Percentiles rank a stretch among this genome's conserved stretches.
Conservation (phyloP, 768 basidiomycete genomes). For the Naganishia kalamii region DNA sequence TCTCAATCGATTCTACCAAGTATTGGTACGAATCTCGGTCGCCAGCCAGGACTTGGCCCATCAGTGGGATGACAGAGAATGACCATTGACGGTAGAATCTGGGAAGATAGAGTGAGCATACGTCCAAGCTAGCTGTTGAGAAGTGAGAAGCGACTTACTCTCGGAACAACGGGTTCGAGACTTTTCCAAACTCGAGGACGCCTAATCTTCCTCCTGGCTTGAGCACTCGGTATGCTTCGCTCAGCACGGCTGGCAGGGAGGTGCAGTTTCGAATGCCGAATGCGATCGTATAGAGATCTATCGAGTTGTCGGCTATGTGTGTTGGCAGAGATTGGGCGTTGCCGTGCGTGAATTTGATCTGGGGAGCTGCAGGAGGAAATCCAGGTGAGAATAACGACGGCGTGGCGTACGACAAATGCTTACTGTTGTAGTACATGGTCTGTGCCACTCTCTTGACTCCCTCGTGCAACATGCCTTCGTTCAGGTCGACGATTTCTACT, state of each 20-base stretch:
- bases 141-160: slow-evolving; percentile 55
- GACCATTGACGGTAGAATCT: slow-evolving; percentile 94
- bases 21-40: slow-evolving; percentile 96
- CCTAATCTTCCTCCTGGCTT: slow-evolving; percentile 94
- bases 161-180: slow-evolving; percentile 76
- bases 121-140: background rate
- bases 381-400: background rate
- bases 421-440: slow-evolving; percentile 98
- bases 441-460: slow-evolving; percentile 83
- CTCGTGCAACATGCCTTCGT: slow-evolving; percentile 88
- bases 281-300: slow-evolving; percentile 96
- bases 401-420: slow-evolving; percentile 37
- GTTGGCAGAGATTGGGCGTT: slow-evolving; percentile 77
- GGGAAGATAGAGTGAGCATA: background rate
- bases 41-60: slow-evolving; percentile 93
- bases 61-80: slow-evolving; percentile 85
- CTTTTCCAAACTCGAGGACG: slow-evolving; percentile 91
- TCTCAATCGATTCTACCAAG: slow-evolving; percentile 91
- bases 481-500: slow-evolving; percentile 89
- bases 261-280: slow-evolving; percentile 98
- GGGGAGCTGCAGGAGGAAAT: slow-evolving; percentile 59
- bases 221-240: slow-evolving; percentile 84
- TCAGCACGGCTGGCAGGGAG: slow-evolving; percentile 75
- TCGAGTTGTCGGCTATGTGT: slow-evolving; percentile 70
- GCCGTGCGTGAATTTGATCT: slow-evolving; percentile 83